These are phyloP conservation scores for Conoideocrella luteorostrata DNA, from an alignment of 2,329 filamentous ascomycete genomes.

Conservation along the genomic window DNA sequence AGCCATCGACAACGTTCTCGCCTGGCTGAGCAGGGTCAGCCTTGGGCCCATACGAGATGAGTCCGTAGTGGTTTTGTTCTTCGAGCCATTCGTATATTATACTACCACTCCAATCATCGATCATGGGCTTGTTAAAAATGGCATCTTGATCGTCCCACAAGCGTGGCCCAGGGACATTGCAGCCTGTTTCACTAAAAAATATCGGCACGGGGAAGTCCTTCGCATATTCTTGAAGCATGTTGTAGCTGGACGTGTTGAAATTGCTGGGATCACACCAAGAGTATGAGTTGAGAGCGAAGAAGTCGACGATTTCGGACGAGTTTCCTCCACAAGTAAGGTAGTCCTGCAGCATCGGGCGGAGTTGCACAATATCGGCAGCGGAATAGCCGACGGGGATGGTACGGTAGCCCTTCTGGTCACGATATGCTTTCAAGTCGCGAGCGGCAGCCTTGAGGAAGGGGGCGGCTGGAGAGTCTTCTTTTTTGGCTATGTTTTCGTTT, in stretches of 20 bases:
- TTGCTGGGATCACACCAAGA: conserved; percentile 63
- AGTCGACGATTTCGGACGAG: conserved; percentile 64
- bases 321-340: conserved; percentile 77
- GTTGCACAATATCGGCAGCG: conserved; percentile 71
- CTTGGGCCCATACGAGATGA: conserved; percentile 67
- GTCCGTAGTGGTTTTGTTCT: conserved; percentile 75
- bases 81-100: conserved; percentile 90
- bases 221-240: conserved; percentile 58
- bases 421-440: conserved; percentile 77
- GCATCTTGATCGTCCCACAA: conserved; percentile 66
- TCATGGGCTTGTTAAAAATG: conserved; percentile 71
- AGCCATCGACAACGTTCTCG: conserved; percentile 57
- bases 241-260: conserved; percentile 63
- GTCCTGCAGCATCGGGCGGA: conserved; percentile 55
- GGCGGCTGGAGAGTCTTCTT: conserved; percentile 55
- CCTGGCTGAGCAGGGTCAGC: conserved; percentile 45
- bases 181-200: conserved; percentile 86
- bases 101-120: conserved; percentile 62
- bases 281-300: conserved; percentile 82
- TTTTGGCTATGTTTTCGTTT: conserved; percentile 73
- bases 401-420: conserved; percentile 68
- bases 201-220: conserved; percentile 73
- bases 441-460: conserved; percentile 79
- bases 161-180: conserved; percentile 59
- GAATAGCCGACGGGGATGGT: conserved; percentile 82